Evolutionary conservation across 306 rosid genomes (phyloP), one percentile per base, ranked within the genome.

Genomic region (Calophaca sinica): DNA sequence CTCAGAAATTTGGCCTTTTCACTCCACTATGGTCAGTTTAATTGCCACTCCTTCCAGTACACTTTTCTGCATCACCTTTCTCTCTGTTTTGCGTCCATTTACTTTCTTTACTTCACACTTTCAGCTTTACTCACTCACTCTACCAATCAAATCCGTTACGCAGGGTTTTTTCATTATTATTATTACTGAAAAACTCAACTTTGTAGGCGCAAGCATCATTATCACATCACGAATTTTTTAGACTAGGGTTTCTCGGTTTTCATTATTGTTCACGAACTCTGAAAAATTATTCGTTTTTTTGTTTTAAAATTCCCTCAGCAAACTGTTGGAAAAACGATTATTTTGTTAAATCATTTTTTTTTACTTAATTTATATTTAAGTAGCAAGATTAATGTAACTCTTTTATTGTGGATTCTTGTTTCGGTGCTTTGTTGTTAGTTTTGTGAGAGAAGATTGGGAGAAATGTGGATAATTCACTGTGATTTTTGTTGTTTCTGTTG

Each of bases 1-100:
- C 48, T 42, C 48, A 42, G 11, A 8, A 42, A 42, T 42, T 33
- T 5, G 48, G 9, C 11, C 48, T 42, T 11, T 42, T 42, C 11
- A 42, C 11, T 42, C 48, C 3, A 8, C 81, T 39, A 83, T 83
- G 87, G 87, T 83, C 26, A 70, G 87, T 79, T 39, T 52, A 53
- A 38, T 7, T 10, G 3, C 39, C 38, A 33, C 68, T 52, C 41
- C 12, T 45, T 74, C 53, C 12, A 20, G 44, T 31, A 7, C 74
- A 2, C 9, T 57, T 64, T 6, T 36, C 33, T 67, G 6, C 76
- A 26, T 41, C 39, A 3, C 28, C 8, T 39, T 67, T 52, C 11
- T 49, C 14, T 41, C 2, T 44, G 52, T 35, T 52, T 62, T 42
- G 7, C 59, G 11, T 35, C 57, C 26, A 14, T 8, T 70, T 14